phyloP scores from a whole-genome alignment of 2,329 filamentous ascomycete species.

The Diaporthe sp. region DNA sequence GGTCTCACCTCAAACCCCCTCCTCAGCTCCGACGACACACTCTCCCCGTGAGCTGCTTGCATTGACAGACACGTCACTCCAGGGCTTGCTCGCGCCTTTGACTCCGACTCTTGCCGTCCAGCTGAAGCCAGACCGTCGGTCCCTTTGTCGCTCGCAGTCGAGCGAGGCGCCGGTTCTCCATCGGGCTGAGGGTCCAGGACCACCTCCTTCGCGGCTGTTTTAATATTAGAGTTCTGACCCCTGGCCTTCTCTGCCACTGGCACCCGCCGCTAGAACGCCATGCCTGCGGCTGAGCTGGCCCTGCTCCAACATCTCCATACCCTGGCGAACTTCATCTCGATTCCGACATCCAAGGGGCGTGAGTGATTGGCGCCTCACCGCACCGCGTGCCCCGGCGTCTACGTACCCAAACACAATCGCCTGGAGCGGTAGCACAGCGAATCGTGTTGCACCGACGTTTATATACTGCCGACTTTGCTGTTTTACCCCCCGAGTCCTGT shows the following conservation, averaged over 20 bases:
- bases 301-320: conserved; percentile 20
- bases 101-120: neutral
- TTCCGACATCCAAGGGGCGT: neutral
- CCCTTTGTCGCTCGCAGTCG: conserved; percentile 15
- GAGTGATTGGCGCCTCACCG: neutral
- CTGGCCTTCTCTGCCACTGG: neutral
- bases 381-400: conserved; percentile 24
- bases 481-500: neutral
- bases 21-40: conserved; percentile 11
- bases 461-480: conserved; percentile 19
- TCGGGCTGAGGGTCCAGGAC: neutral
- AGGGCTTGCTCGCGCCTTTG: neutral
- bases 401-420: conserved; percentile 20
- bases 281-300: conserved; percentile 26
- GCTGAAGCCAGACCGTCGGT: neutral
- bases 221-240: conserved; percentile 24
- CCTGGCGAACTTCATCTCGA: conserved; percentile 1
- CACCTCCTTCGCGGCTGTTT: conserved; percentile 13
- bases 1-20: conserved; percentile 15
- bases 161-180: neutral
- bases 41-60: conserved; percentile 4
- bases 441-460: conserved; percentile 19
- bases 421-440: conserved; percentile 35
- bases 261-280: conserved; percentile 17
- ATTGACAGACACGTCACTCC: conserved; percentile 21